phyloP scores from a whole-genome alignment of 2,329 filamentous ascomycete genomes.

The Colletotrichum liaoningense region DNA sequence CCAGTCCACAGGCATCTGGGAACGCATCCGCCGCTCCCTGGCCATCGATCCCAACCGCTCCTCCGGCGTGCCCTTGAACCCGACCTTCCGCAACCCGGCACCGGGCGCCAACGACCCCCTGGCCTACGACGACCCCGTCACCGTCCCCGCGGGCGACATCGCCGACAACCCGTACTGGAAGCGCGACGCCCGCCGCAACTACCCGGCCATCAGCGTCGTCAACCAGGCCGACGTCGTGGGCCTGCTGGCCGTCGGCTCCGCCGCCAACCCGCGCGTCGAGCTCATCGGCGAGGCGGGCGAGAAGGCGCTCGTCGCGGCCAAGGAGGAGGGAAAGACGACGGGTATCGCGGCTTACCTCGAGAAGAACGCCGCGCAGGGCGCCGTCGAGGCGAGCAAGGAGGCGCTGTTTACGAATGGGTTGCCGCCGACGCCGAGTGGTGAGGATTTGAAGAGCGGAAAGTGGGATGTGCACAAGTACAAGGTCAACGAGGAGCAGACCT shows the following conservation, averaged over 20 bases:
- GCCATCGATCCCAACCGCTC: conserved; percentile 90
- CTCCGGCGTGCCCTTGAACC: conserved; percentile 91
- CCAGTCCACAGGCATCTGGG: conserved; percentile 90
- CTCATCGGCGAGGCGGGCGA: conserved; percentile 73
- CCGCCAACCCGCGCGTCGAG: conserved; percentile 83
- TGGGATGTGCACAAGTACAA: conserved; percentile 78
- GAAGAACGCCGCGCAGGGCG: conserved; percentile 59
- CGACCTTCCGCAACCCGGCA: conserved; percentile 88
- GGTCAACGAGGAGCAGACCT: conserved; percentile 75
- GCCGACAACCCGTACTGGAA: conserved; percentile 97
- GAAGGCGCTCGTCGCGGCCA: conserved; percentile 78
- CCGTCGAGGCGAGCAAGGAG: conserved; percentile 59
- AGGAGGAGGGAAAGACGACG: conserved; percentile 78
- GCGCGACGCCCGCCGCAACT: conserved; percentile 85
- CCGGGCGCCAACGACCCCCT: conserved; percentile 79
- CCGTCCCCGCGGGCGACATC: conserved; percentile 84
- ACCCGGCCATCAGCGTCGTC: conserved; percentile 83
- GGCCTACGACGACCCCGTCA: conserved; percentile 84
- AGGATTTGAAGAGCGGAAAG: conserved; percentile 62
- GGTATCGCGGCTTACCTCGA: conserved; percentile 81
- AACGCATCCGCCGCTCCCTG: conserved; percentile 80
- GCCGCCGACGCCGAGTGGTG: conserved; percentile 86
- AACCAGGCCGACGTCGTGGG: conserved; percentile 87
- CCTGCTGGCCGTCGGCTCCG: conserved; percentile 86
- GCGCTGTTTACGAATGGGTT: conserved; percentile 82